These are phyloP conservation scores for Ensete ventricosum DNA, from an alignment of 176 grass and related monocot species.

Conservation along the genomic window DNA sequence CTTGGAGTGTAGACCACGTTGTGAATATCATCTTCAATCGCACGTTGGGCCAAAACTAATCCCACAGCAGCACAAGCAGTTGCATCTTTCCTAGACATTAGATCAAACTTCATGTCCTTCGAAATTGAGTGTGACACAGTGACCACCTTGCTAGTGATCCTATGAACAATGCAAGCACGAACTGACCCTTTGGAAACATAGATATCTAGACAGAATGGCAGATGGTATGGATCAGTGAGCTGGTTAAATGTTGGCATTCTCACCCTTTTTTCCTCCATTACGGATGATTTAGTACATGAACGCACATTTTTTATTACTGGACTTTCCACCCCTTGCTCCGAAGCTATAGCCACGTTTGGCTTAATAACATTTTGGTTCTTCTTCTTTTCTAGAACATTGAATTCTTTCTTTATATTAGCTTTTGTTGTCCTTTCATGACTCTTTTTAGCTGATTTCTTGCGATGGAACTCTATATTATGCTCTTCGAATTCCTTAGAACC, in stretches of 20 bases:
- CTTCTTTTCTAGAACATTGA: slow-evolving; percentile 21
- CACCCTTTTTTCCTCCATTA: slow-evolving; percentile 33
- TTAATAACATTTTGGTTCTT: background rate
- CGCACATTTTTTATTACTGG: slow-evolving; percentile 12
- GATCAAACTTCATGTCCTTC: slow-evolving; percentile 69
- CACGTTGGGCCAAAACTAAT: slow-evolving; percentile 43
- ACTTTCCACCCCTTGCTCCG: background rate
- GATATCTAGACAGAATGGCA: slow-evolving; percentile 69
- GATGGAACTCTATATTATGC: slow-evolving; percentile 34
- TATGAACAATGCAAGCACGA: slow-evolving; percentile 62
- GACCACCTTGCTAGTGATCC: slow-evolving; percentile 58
- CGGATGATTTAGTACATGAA: background rate
- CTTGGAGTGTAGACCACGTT: slow-evolving; percentile 65
- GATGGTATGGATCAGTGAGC: slow-evolving; percentile 56
- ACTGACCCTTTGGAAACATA: slow-evolving; percentile 64
- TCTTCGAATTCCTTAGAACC: slow-evolving; percentile 63
- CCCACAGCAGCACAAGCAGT: slow-evolving; percentile 55
- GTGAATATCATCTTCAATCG: slow-evolving; percentile 62
- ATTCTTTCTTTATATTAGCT: slow-evolving; percentile 21
- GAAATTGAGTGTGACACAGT: slow-evolving; percentile 62
- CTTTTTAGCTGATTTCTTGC: slow-evolving; percentile 16
- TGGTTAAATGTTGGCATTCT: slow-evolving; percentile 52
- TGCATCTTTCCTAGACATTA: slow-evolving; percentile 51
- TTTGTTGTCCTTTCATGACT: slow-evolving; percentile 7
- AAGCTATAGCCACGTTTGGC: slow-evolving; percentile 5